Conservation (phyloP, 2,329 filamentous ascomycete genomes). For the Aspergillus pseudonomiae region DNA sequence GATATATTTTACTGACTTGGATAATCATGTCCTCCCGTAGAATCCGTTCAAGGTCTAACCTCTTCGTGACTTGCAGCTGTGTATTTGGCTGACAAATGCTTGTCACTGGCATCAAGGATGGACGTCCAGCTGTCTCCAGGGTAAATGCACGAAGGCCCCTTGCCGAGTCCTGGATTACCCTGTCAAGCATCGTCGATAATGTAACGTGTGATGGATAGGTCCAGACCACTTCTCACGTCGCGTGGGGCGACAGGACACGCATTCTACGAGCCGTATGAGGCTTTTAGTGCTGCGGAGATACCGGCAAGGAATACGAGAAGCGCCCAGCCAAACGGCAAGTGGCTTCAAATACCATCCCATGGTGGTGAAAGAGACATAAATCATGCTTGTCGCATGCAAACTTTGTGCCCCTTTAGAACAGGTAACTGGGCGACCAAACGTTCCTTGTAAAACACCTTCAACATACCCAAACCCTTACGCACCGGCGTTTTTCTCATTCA, state of each 20-base stretch:
- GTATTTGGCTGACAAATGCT: background rate
- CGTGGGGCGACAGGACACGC: background rate
- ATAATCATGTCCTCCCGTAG: background rate
- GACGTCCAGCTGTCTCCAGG: background rate
- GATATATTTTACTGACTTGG: background rate
- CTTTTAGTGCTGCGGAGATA: background rate
- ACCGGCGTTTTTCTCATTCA: background rate
- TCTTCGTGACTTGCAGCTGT: background rate
- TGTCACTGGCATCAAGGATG: no score
- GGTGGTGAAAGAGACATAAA: background rate
- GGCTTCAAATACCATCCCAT: background rate
- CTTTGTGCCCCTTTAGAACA: accelerated
- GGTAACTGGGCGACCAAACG: no score
- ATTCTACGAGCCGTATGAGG: slow-evolving; percentile 55
- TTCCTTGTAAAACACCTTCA: background rate
- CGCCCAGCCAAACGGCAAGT: background rate
- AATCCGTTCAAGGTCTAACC: background rate
- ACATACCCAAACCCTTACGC: background rate
- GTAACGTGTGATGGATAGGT: background rate
- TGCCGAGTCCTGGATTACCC: no score
- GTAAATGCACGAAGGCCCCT: background rate
- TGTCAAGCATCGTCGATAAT: background rate
- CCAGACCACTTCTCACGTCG: background rate
- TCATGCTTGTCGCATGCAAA: background rate
- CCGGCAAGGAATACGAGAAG: background rate